Evolutionary conservation across 768 basidiomycete genomes (phyloP), one percentile per base, ranked within the genome.

Genomic region (Rhizopogon vinicolor): DNA sequence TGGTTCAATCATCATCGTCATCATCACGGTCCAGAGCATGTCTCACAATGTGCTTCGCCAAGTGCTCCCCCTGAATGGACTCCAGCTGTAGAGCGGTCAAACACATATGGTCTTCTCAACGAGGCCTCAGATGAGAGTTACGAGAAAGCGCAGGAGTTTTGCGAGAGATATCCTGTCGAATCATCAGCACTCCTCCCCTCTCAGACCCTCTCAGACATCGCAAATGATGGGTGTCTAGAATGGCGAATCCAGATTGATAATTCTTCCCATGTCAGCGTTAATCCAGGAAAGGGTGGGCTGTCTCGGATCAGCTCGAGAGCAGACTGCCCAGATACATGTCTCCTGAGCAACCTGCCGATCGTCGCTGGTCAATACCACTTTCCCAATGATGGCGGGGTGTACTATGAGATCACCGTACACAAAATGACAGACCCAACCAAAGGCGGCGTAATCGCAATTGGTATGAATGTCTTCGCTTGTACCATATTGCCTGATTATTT

Each of bases 101-200:
- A 82, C 60, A 53, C 51, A 8, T 68, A 65, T n/a, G 86, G 86
- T 3, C 75, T 78, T 53, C 75, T 65, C 58, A 73, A 75, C 45
- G 86, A 87, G 58, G 86, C 85, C 1, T 65, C 81, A 0, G 75
- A 77, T n/a, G 70, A 79, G 2, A 83, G 85, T 58, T 87, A 70
- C 59, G 66, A 76, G 53, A 70, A 70, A 12, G 86, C 80, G 2
- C 74, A 82, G 58, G 56, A 57, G 1, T 87, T 84, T 63, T 86
- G 85, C 61, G 35, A 41, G 9, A 43, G 57, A 40, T 59, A 79
- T 48, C 74, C 79, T 0, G 63, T 74, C 0, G 63, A 75, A 14
- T 60, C 68, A 3, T 76, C 85, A 0, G 67, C 67, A 42, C 69
- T 85, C 14, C 67, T 87, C 4, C 71, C 85, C 1, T 82, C 84